Evolutionary conservation across 148 eudicot genomes (phyloP), one percentile per base, ranked within the genome.

Genomic region (Rhododendron simsii): DNA sequence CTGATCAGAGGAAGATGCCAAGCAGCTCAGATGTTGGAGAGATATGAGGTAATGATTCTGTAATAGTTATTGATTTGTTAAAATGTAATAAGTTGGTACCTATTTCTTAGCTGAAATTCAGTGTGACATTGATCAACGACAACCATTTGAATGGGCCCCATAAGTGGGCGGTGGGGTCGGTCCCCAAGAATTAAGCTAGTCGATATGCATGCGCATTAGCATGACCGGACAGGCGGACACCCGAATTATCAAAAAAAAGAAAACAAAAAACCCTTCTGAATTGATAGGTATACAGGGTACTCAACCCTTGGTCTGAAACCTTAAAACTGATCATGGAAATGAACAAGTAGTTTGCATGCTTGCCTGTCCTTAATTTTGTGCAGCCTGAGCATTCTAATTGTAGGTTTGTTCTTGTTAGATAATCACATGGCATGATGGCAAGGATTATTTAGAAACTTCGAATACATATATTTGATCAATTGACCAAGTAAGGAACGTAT

Each of bases 21-120:
- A 81, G 57, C 86, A 80, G 35, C 51, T 65, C 67, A 5, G 80
- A 80, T 83, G 85, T 11, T 79, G 74, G 37, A 78, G 87, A 85
- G 74, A 11, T 9, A 69, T 69, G 85, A 88, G 86, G 86, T 87
- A 61, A 71, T 23, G 59, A 55, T 12, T 82, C 78, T 61, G 8
- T 63, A 33, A 78, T 12, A 11, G 81, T 45, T 78, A 20, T 0
- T 75, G 45, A 7, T 18, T 7, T 8, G 48, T 78, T 21, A n/a
- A 47, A n/a, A 8, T 21, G 7, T 26, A 61, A 78, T 33, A 50
- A 33, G 83, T 51, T 51, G 41, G 21, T 50, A 18, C 23, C 3
- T 7, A 80, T 50, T 48, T 13, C 23, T 39, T 14, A 48, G 9
- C 21, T n/a, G 37, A 47, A 14, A 26, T 47, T 47, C 44, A 14